Evolutionary conservation across 2,329 filamentous ascomycete species (phyloP), one percentile per base, ranked within the genome.

Genomic region (Thielaviopsis musarum): DNA sequence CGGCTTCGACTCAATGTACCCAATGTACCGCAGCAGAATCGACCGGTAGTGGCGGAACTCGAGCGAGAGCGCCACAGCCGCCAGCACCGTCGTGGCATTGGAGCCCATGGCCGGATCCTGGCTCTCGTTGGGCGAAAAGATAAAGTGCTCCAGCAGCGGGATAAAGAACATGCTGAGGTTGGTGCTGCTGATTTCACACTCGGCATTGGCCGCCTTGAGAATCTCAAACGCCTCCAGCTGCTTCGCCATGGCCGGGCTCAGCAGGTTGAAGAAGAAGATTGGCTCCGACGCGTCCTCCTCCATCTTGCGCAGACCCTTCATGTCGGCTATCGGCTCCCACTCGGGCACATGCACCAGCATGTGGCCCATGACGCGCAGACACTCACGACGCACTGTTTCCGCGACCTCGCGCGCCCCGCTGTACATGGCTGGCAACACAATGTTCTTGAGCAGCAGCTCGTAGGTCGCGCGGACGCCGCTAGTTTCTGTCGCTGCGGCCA

Each of bases 11-110:
- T 83, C 81, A 62, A 97, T 77, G 67, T 93, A 94, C 57, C 84
- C 80, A 60, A 89, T 85, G 66, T 93, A 97, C 61, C 90, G 81
- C 66, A 87, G 83, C 64, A 98, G 80, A 15, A 91, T 83, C 6
- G 87, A 86, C 49, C 88, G 83, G 72, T 91, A 97, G 65, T 95
- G 90, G 48, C 83, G 84, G 91, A 91, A 97, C 66, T 93, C 88
- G 15, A 98, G 72, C 62, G 83, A 88, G 62, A 81, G 77, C 4
- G 87, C 83, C 59, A 98, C 71, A 26, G 79, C 77, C 1, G 87
- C 85, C 61, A 98, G 85, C 0, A 90, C 86, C 10, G 78, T 81
- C n/a, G 90, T 85, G 5, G 91, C 84, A 69, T 96, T 89, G 17
- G 90, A 89, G 56, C 89, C 84, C 58, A 97, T 76, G 56, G 90